Conservation (phyloP, 2,329 filamentous ascomycete genomes). For the Davidsoniella neocaledoniae region DNA sequence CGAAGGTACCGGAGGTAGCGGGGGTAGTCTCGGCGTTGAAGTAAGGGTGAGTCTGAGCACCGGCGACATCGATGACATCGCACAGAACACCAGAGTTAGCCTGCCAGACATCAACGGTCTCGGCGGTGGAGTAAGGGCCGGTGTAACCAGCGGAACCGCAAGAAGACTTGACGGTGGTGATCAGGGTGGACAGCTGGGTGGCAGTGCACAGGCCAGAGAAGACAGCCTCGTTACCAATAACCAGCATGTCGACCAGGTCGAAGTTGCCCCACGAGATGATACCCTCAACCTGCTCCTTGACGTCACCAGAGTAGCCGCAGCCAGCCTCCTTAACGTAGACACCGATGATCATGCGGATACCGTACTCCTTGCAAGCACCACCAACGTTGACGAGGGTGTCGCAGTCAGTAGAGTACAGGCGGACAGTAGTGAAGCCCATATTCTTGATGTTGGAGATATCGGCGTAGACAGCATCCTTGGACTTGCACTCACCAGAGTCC, state of each 20-base stretch:
- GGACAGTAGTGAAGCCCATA: slow-evolving; percentile 53
- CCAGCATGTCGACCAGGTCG: slow-evolving; percentile 60
- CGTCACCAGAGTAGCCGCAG: slow-evolving; percentile 42
- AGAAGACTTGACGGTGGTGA: slow-evolving; percentile 45
- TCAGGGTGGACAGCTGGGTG: slow-evolving; percentile 49
- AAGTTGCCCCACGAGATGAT: slow-evolving; percentile 60
- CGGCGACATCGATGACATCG: slow-evolving; percentile 56
- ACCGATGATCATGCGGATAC: slow-evolving; percentile 69
- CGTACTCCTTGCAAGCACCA: slow-evolving; percentile 44
- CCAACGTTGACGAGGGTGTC: slow-evolving; percentile 62
- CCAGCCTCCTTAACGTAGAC: slow-evolving; percentile 61
- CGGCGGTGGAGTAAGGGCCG: slow-evolving; percentile 66
- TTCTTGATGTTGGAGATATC: slow-evolving; percentile 47
- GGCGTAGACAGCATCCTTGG: slow-evolving; percentile 32
- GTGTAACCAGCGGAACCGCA: slow-evolving; percentile 52
- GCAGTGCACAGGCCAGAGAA: slow-evolving; percentile 55
- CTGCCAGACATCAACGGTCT: slow-evolving; percentile 67
- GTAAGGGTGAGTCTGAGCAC: slow-evolving; percentile 83
- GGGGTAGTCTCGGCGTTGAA: slow-evolving; percentile 61
- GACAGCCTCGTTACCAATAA: slow-evolving; percentile 83
- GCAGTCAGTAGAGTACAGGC: slow-evolving; percentile 90
- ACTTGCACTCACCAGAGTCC: slow-evolving; percentile 46
- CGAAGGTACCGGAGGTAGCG: slow-evolving; percentile 56
- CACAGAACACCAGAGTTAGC: slow-evolving; percentile 47
- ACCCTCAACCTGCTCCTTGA: slow-evolving; percentile 55